A percentile compares a stretch with the other conserved stretches of the same genome.
Evolutionary conservation across 768 basidiomycete genomes (phyloP).

Genomic region (Psilocybe cyanescens): DNA sequence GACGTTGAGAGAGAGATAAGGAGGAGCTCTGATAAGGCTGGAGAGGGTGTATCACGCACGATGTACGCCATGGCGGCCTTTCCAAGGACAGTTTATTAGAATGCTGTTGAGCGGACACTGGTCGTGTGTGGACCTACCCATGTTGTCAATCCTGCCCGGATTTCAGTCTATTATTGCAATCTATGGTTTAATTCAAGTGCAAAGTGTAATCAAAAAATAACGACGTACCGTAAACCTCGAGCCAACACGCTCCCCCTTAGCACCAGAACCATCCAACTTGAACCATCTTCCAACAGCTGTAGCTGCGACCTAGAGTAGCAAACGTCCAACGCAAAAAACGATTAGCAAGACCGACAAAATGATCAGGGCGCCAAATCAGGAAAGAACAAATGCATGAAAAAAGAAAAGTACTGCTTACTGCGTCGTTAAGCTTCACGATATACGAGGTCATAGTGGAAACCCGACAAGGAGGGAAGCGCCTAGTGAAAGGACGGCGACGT

Average conservation of each 20-base stretch:
- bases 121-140: conserved; percentile 54
- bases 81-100: background rate
- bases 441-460: conserved; percentile 17
- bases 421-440: conserved; percentile 25
- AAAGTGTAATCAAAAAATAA: background rate
- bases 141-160: conserved; percentile 80
- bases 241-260: conserved; percentile 61
- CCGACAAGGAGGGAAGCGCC: background rate
- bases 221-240: conserved; percentile 59
- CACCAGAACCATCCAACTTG: conserved; percentile 72
- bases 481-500: background rate
- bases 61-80: conserved; percentile 88
- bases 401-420: conserved; percentile 24
- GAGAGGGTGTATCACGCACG: conserved; percentile 40
- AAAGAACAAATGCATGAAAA: background rate
- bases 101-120: conserved; percentile 6
- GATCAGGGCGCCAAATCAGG: conserved; percentile 5
- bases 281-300: conserved; percentile 68
- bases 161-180: conserved; percentile 58
- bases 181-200: background rate
- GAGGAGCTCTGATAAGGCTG: background rate
- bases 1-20: conserved; percentile 10
- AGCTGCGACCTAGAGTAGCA: conserved; percentile 42
- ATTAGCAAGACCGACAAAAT: background rate
- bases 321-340: background rate